Percentiles rank a stretch among this genome's conserved stretches.
These are phyloP conservation scores for Colletotrichum gloeosporioides DNA, from an alignment of 2,329 filamentous ascomycete species.

Conservation along the genomic window DNA sequence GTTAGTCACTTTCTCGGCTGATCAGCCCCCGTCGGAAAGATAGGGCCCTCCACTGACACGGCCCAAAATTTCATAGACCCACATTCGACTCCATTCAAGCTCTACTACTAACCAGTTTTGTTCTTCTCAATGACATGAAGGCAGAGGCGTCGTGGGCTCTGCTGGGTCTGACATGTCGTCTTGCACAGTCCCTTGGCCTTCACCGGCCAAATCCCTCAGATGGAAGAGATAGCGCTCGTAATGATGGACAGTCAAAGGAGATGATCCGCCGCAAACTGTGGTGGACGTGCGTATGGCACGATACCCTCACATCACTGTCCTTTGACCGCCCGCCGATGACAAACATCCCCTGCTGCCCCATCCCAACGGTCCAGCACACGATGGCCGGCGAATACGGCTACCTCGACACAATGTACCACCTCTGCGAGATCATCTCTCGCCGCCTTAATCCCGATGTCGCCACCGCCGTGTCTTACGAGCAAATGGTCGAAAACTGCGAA, in stretches of 20 bases:
- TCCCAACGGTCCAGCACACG: conserved; percentile 50
- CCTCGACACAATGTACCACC: conserved; percentile 69
- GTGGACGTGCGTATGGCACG: conserved; percentile 73
- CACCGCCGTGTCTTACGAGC: conserved; percentile 52
- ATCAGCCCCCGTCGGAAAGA: background rate
- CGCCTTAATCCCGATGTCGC: conserved; percentile 61
- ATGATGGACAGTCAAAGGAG: conserved; percentile 56
- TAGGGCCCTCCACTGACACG: conserved; percentile 6
- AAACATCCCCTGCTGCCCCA: conserved; percentile 60
- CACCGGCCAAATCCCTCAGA: conserved; percentile 55
- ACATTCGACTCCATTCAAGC: conserved; percentile 72
- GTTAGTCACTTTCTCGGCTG: conserved; percentile 33
- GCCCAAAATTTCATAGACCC: conserved; percentile 43
- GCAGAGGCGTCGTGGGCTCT: conserved; percentile 72
- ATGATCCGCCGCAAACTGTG: conserved; percentile 61
- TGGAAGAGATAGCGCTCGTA: conserved; percentile 45
- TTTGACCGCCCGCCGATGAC: conserved; percentile 72
- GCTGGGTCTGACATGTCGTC: conserved; percentile 66
- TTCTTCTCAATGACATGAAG: conserved; percentile 72
- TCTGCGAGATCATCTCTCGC: conserved; percentile 65
- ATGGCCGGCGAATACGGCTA: conserved; percentile 59
- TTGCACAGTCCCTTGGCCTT: conserved; percentile 69
- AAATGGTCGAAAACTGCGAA: conserved; percentile 64
- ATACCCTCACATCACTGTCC: conserved; percentile 68
- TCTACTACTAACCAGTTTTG: conserved; percentile 66